Evolutionary conservation across 2,329 filamentous ascomycete genomes (phyloP).

Genomic region (Colletotrichum sp.): DNA sequence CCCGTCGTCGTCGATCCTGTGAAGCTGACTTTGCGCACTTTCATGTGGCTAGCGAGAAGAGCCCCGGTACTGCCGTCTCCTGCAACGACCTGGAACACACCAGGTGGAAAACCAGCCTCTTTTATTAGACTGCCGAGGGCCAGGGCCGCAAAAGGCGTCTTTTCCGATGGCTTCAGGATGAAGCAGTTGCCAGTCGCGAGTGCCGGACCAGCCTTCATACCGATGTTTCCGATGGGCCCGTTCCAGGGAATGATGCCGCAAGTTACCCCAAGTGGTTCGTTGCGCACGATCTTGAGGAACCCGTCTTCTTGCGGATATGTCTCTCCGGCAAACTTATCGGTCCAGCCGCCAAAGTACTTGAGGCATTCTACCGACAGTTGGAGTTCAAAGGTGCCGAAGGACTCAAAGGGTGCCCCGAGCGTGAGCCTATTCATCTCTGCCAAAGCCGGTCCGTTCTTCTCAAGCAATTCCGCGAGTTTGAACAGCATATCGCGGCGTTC

Average conservation of each 20-base stretch:
- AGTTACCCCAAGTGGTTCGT: slow-evolving; percentile 32
- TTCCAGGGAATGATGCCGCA: slow-evolving; percentile 45
- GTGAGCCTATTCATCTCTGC: slow-evolving; percentile 48
- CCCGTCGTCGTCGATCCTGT: slow-evolving; percentile 74
- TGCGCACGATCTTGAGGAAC: slow-evolving; percentile 42
- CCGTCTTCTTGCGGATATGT: slow-evolving; percentile 42
- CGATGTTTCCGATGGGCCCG: slow-evolving; percentile 38
- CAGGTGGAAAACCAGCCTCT: slow-evolving; percentile 47
- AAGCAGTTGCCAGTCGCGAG: slow-evolving; percentile 49
- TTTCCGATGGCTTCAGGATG: slow-evolving; percentile 49
- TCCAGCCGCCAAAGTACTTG: slow-evolving; percentile 29
- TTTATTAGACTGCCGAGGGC: slow-evolving; percentile 38
- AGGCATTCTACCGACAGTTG: slow-evolving; percentile 41
- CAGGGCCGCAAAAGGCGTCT: slow-evolving; percentile 41
- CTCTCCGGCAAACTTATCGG: slow-evolving; percentile 28
- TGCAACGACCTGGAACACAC: slow-evolving; percentile 45
- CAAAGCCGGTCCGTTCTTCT: slow-evolving; percentile 36
- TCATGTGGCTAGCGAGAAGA: slow-evolving; percentile 29
- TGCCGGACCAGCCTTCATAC: slow-evolving; percentile 45
- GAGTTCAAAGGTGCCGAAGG: slow-evolving; percentile 49
- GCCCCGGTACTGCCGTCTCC: slow-evolving; percentile 41
- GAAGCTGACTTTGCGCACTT: slow-evolving; percentile 66
- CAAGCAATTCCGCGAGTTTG: slow-evolving; percentile 49
- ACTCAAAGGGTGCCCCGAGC: slow-evolving; percentile 47
- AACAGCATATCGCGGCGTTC: slow-evolving; percentile 44